Conservation (phyloP, 2,329 filamentous ascomycete species). For the Dactylellina leptospora region DNA sequence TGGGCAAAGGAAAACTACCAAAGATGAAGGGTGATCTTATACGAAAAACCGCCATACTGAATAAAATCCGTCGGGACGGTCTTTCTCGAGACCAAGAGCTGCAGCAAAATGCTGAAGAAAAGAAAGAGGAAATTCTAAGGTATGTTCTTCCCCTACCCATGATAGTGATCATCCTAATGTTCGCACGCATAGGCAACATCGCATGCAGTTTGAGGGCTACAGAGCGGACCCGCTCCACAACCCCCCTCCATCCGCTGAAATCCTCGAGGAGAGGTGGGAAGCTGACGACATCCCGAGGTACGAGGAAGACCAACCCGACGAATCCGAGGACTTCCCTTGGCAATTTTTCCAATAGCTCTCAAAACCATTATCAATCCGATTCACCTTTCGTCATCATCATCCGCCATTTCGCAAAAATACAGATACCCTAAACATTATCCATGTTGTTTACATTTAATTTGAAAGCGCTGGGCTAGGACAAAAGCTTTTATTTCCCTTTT, state of each 20-base stretch:
- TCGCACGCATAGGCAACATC: constrained; percentile 30
- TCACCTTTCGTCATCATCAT: background rate
- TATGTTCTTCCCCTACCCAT: no score
- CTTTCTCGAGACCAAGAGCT: constrained; percentile 51
- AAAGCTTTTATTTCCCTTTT: constrained; percentile 2
- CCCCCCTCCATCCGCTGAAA: constrained; percentile 49
- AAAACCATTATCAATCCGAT: background rate
- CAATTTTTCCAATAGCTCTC: constrained; percentile 41
- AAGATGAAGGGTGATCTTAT: constrained; percentile 63
- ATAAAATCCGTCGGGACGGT: constrained; percentile 60
- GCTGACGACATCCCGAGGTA: constrained; percentile 51
- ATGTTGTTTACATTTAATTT: constrained; percentile 3
- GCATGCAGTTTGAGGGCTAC: constrained; percentile 51
- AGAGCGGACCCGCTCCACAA: constrained; percentile 47
- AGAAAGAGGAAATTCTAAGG: constrained; percentile 50
- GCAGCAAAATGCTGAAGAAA: constrained; percentile 43
- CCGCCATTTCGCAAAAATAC: background rate
- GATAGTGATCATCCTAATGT: no score
- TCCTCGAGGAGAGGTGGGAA: constrained; percentile 51
- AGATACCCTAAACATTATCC: constrained; percentile 51
- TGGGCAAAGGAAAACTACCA: constrained; percentile 43
- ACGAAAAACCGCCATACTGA: constrained; percentile 73
- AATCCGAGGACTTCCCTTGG: constrained; percentile 49
- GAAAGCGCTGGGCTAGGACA: constrained; percentile 29
- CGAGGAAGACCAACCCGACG: constrained; percentile 46